phyloP scores from a whole-genome alignment of 768 basidiomycete genomes.

The Pholiota conissans region DNA sequence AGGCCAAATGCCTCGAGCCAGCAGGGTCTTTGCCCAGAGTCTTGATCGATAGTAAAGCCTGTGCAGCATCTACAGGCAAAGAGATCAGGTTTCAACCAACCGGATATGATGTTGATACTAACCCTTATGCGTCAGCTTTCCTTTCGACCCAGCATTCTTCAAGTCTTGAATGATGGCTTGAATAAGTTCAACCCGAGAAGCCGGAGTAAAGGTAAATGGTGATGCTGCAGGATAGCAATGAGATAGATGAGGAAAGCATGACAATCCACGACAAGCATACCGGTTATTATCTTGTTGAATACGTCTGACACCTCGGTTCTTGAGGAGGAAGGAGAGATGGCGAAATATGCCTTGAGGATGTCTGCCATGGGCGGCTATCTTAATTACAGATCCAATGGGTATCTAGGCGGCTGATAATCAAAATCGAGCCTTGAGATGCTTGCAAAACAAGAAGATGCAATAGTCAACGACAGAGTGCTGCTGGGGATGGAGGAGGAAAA shows the following conservation, averaged over 20 bases:
- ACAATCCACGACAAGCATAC: slow-evolving; percentile 30
- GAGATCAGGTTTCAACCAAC: not conserved
- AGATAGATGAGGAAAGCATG: not conserved
- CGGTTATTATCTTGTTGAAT: slow-evolving; percentile 50
- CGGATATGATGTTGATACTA: slow-evolving; percentile 14
- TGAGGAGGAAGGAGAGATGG: slow-evolving; percentile 46
- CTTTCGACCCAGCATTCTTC: slow-evolving; percentile 39
- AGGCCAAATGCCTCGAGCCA: slow-evolving; percentile 63
- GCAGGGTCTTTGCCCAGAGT: slow-evolving; percentile 69
- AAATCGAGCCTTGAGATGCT: not conserved
- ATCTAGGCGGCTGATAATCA: not conserved
- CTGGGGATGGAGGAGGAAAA: slow-evolving; percentile 7
- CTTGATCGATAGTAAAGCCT: slow-evolving; percentile 72
- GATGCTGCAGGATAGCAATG: slow-evolving; percentile 33
- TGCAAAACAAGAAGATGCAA: not conserved
- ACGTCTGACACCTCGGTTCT: slow-evolving; percentile 45
- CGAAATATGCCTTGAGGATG: slow-evolving; percentile 44
- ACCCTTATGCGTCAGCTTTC: slow-evolving; percentile 60
- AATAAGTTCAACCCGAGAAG: slow-evolving; percentile 55
- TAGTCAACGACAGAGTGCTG: not conserved
- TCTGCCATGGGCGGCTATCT: slow-evolving; percentile 40
- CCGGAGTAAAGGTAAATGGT: slow-evolving; percentile 46
- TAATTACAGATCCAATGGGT: not conserved
- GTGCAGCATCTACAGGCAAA: slow-evolving; percentile 55
- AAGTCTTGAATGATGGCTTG: slow-evolving; percentile 63